Evolutionary conservation across 2,329 filamentous ascomycete genomes (phyloP).

Genomic region (Talaromyces islandicus): DNA sequence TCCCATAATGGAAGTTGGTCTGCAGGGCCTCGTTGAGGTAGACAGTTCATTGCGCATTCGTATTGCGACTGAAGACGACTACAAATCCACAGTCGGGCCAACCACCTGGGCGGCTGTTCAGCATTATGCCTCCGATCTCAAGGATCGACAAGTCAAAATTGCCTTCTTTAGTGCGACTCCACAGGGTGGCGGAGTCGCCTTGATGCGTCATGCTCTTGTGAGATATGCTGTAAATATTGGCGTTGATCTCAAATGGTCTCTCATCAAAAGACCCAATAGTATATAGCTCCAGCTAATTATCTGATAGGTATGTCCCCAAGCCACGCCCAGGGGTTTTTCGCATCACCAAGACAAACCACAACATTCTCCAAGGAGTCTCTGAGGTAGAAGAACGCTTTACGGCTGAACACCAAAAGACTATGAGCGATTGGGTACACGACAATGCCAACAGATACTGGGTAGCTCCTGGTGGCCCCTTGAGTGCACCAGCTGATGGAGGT

Average conservation of each 20-base stretch:
- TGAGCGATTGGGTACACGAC: conserved; percentile 65
- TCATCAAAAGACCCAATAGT: conserved; percentile 2
- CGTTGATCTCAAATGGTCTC: conserved; percentile 69
- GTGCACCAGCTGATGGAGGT: conserved; percentile 60
- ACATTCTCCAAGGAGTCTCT: conserved; percentile 76
- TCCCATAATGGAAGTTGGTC: conserved; percentile 62
- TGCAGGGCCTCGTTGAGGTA: conserved; percentile 63
- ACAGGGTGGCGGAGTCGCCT: conserved; percentile 73
- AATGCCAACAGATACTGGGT: conserved; percentile 75
- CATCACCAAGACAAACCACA: conserved; percentile 82
- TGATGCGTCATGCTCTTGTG: conserved; percentile 75
- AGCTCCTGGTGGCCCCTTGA: conserved; percentile 60
- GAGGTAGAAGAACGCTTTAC: conserved; percentile 59
- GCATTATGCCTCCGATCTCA: conserved; percentile 58
- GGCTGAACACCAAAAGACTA: conserved; percentile 53
- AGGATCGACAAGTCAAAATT: conserved; percentile 59
- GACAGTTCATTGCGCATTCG: conserved; percentile 61
- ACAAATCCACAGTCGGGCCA: conserved; percentile 54
- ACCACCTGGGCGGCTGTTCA: conserved; percentile 62
- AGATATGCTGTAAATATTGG: conserved; percentile 62
- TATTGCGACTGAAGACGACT: conserved; percentile 53
- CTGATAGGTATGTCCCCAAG: conserved; percentile 62
- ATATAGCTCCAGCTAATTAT: neutral
- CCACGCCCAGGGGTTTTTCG: conserved; percentile 73
- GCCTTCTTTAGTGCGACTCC: conserved; percentile 77